Base-by-base conservation (phyloP, 2,329 filamentous ascomycete genomes). In the Cladosporium oxysporum region DNA sequence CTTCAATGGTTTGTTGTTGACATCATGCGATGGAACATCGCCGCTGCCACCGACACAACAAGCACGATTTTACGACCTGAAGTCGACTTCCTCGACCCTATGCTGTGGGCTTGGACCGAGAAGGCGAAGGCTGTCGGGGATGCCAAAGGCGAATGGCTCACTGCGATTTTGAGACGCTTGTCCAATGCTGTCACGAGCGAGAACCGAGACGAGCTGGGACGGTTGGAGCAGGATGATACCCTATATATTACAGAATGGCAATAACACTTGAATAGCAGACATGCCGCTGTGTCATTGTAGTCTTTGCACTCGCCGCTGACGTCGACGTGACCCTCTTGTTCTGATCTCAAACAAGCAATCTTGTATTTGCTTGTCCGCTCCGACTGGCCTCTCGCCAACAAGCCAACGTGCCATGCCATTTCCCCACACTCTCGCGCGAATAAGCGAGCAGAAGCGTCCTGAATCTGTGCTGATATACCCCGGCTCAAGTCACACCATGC, bases 51-150 rank as follows among this genome's bases (percentile, higher is more conserved):
- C 26, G 37, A 35, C 29, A 59, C 59, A 12, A 26, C n/a, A 23
- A 35, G 8, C 29, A 37, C 28, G 33, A 49, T 14, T 28, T 37
- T 47, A 16, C 55, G 52, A 23, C 53, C 57, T 8, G 55, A 59
- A 6, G 37, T 77, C n/a, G 74, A 77, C 52, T 67, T 73, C 33
- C 71, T 77, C 16, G 75, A 77, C 66, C 70, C 74, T 29, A 62
- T 67, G 23, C 49, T 78, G n/a, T 78, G 76, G 76, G 59, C 69
- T 18, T 77, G 76, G 76, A 73, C 74, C 3, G 75, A 75, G 11
- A 68, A 71, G 23, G 71, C 72, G 58, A 69, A 69, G 18, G 62
- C 64, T 21, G 53, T 58, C 1, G 73, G 71, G 6, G 68, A 74
- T 61, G 50, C 57, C 5, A 72, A 72, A 35, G 75, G 75, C 2